Evolutionary conservation across 768 basidiomycete species (phyloP), one percentile per base, ranked within the genome.

Genomic region (Leccinum broughii): DNA sequence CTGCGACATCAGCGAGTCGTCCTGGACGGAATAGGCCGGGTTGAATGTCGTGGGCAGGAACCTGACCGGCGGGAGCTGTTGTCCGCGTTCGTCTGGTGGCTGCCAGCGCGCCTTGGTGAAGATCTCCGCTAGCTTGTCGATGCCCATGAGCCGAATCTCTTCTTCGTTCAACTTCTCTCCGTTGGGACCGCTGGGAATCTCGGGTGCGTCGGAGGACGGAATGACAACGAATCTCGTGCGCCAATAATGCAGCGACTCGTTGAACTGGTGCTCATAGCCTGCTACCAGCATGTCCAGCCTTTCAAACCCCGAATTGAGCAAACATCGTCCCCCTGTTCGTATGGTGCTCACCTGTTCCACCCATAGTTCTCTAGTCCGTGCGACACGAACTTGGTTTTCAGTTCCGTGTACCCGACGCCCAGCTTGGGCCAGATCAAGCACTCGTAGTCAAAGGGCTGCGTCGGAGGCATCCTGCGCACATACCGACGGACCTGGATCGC

Each of bases 361-460:
- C 88, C 88, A 67, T 92, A 92, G 64, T 88, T 87, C 66, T 93
- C 92, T 35, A 92, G 71, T 22, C 89, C 92, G 67, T 90, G 90
- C 6, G 88, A 87, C 10, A 79, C 80, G 66, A 97, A 96, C 32
- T 82, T 82, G 7, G 90, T 86, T 55, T 81, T 79, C 24, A 90
- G 79, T 67, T 91, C 89, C 0, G 90, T 92, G 72, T 95, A 98
- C 3, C 92, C 93, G 30, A 84, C 86, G 55, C 93, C 92, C 20
- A 92, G 79, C 67, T 92, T 92, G 20, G 95, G 93, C 95, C 95
- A 98, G 56, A 98, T 92, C 61, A 98, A 77, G 69, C 93, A 96
- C 63, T 89, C 83, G 72, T 99, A 98, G 22, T 84, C 77, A 62
- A 90, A 85, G 2, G 88, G 81, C 20, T 81, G 81, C 56, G 81